A percentile compares a stretch with the other conserved stretches of the same genome.
Evolutionary conservation across 2,329 filamentous ascomycete species (phyloP).

Genomic region (Diatrype stigma): DNA sequence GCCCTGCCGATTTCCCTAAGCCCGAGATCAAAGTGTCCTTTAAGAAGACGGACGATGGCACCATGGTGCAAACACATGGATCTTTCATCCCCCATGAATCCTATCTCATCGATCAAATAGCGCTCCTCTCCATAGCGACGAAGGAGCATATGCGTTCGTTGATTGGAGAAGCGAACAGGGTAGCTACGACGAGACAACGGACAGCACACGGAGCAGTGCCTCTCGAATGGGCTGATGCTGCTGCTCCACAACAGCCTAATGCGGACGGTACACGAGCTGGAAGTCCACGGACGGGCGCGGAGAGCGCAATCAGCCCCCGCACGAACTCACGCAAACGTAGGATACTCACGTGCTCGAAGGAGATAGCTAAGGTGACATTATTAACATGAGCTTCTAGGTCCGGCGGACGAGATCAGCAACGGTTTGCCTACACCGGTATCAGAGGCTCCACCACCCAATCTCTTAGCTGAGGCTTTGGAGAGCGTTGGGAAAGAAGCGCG

Average conservation of each 20-base stretch:
- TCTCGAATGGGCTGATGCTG: slow-evolving; percentile 69
- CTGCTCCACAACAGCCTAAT: slow-evolving; percentile 44
- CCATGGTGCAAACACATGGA: slow-evolving; percentile 58
- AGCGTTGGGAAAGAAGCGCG: slow-evolving; percentile 62
- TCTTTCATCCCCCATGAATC: slow-evolving; percentile 73
- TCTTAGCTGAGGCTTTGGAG: slow-evolving; percentile 50
- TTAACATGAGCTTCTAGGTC: slow-evolving; percentile 36
- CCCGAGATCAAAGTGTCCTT: slow-evolving; percentile 51
- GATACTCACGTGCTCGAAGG: slow-evolving; percentile 18
- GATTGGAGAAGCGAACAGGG: slow-evolving; percentile 69
- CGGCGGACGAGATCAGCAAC: slow-evolving; percentile 34
- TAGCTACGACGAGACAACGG: slow-evolving; percentile 68
- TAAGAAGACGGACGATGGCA: slow-evolving; percentile 55
- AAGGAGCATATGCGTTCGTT: slow-evolving; percentile 74
- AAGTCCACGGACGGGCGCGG: slow-evolving; percentile 29
- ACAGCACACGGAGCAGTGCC: slow-evolving; percentile 78
- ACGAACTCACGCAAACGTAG: slow-evolving; percentile 59
- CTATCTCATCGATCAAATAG: slow-evolving; percentile 75
- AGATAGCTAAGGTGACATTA: slow-evolving; percentile 9
- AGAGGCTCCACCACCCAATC: slow-evolving; percentile 46
- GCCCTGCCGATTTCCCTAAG: slow-evolving; percentile 44
- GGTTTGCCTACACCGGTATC: slow-evolving; percentile 43
- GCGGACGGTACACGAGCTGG: slow-evolving; percentile 16
- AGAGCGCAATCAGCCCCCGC: slow-evolving; percentile 47
- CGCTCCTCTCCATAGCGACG: slow-evolving; percentile 75